Base-by-base conservation (phyloP, 495 filamentous ascomycete genomes). In the Acidiella bohemica region DNA sequence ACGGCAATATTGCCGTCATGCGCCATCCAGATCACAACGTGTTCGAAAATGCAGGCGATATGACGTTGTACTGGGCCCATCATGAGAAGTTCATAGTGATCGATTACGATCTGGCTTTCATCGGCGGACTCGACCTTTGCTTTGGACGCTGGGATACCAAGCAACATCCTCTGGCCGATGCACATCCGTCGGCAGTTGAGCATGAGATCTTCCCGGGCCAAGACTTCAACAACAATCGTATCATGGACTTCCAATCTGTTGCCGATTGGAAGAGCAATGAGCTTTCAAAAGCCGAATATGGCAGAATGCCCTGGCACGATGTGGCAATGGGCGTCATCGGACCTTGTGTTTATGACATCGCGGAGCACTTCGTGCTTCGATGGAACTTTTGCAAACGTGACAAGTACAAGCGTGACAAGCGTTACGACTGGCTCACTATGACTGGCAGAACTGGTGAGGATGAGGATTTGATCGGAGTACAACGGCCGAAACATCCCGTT, bases 61-160 rank as follows among this genome's bases (percentile, higher is more conserved):
- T 93, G 86, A 95, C 85, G 0, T 82, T 95, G 53, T 95, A 95
- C 61, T 96, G 88, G 88, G 88, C 88, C 0, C 88, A 96, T 56
- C 88, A 96, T 56, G 88, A 96, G 55, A 96, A 96, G 53, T 83
- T 94, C 61, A 76, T 95, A 38, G 83, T 96, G 22, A 80, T 95
- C 38, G 88, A 96, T 60, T 92, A 93, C 59, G 71, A 73, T 13
- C 53, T 88, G 45, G 88, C 84, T 13, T 96, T 94, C 51, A 84
- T 93, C 42, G 88, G 88, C 27, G 88, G 88, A 2, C 67, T 96
- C 23, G 88, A 96, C 60, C 69, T 95, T n/a, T 95, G 88, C 59
- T 96, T 94, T 56, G 88, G 88, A 3, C 73, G 88, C 19, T 96
- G 87, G 87, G 88, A 94, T 47, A 63, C 68, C 38, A 74, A 81